Conservation (phyloP, 495 filamentous ascomycete species). For the Podospora comata region DNA sequence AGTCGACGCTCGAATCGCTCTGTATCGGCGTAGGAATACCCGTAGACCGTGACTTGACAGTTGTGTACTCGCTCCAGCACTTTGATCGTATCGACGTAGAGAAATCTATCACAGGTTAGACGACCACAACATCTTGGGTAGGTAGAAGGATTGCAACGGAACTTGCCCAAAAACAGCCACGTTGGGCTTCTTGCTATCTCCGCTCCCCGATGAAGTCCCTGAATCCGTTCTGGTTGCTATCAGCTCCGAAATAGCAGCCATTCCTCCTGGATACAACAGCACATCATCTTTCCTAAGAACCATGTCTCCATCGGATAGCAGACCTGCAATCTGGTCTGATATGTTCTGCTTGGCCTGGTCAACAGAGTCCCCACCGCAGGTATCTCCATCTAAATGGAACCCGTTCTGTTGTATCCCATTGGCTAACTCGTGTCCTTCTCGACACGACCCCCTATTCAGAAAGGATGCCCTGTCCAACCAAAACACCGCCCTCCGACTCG, state of each 20-base stretch:
- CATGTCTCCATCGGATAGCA: neutral
- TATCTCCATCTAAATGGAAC: neutral
- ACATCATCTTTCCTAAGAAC: neutral
- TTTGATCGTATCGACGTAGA: slow-evolving; percentile 33
- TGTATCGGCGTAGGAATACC: slow-evolving; percentile 10
- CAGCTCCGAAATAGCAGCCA: neutral
- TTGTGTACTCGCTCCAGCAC: slow-evolving; percentile 15
- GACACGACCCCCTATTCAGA: neutral
- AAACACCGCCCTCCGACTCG: slow-evolving; percentile 24
- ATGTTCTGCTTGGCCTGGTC: neutral
- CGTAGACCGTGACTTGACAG: slow-evolving; percentile 5
- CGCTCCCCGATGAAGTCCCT: no score
- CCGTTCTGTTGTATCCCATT: neutral
- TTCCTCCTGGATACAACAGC: neutral
- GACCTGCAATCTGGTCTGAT: neutral
- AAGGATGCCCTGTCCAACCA: slow-evolving; percentile 22
- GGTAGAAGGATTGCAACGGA: neutral
- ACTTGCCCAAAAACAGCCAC: neutral
- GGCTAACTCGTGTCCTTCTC: neutral
- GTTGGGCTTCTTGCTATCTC: neutral
- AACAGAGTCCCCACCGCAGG: neutral
- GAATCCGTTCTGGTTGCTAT: neutral
- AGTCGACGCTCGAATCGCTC: neutral
- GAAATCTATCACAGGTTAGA: slow-evolving; percentile 17
- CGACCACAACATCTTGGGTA: neutral